A percentile compares a stretch with the other conserved stretches of the same genome.
These are phyloP conservation scores for Cyanophora paradoxa DNA, from an alignment of 78 protist species.

Conservation along the genomic window DNA sequence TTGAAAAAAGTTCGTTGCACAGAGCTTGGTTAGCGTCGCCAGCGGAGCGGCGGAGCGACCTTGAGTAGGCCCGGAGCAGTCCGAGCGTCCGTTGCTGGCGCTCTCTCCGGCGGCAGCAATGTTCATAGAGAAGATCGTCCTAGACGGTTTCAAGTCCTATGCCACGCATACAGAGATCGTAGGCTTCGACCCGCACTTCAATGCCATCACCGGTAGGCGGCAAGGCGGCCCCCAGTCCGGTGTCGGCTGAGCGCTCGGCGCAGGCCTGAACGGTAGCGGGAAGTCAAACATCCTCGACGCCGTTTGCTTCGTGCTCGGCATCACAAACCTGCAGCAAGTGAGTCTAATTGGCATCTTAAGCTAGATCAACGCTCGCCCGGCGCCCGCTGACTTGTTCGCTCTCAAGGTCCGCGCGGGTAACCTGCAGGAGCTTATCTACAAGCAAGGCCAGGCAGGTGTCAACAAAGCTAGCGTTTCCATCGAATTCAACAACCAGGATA, in stretches of 20 bases:
- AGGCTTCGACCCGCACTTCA: constrained; percentile 91
- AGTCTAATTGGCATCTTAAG: too few relatives aligned
- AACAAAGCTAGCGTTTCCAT: constrained; percentile 87
- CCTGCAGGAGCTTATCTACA: constrained; percentile 90
- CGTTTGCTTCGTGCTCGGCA: constrained; percentile 98
- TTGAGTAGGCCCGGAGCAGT: too few relatives aligned
- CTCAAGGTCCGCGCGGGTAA: constrained; percentile 79
- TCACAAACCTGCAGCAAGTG: constrained; percentile 81
- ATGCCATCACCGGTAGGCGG: constrained; percentile 99
- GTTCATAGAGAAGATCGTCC: constrained; percentile 85
- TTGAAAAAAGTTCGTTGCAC: too few relatives aligned
- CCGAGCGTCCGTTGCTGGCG: too few relatives aligned
- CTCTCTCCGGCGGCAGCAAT: too few relatives aligned
- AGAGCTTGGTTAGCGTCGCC: too few relatives aligned
- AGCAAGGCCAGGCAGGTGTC: constrained; percentile 97
- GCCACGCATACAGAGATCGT: constrained; percentile 77
- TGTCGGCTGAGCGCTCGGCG: too few relatives aligned
- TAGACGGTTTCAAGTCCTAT: constrained; percentile 99
- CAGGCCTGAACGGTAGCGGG: constrained; percentile 88
- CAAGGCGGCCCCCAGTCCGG: too few relatives aligned
- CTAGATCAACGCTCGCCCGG: not conserved
- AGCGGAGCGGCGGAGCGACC: too few relatives aligned
- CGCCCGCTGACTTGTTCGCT: not conserved
- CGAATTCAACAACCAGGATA: constrained; percentile 87
- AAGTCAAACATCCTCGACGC: constrained; percentile 97